Evolutionary conservation across 192 early-diverging fungal species (phyloP).

Genomic region (Rhizoclosmatium sp.): DNA sequence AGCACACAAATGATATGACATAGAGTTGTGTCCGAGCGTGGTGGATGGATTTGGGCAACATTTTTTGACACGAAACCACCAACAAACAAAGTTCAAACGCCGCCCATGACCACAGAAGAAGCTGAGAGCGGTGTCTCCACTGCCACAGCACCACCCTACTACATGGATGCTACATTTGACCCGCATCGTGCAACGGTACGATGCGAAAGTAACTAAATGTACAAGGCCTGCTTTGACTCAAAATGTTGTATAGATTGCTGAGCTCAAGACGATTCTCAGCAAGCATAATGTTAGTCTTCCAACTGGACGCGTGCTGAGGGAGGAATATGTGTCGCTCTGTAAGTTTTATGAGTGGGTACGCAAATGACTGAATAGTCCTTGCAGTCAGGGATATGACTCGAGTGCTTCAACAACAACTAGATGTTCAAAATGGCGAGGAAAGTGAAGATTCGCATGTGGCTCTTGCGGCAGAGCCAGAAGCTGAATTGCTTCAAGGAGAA

Average conservation of each 20-base stretch:
- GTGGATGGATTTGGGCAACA: slow-evolving; percentile 21
- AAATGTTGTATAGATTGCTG: slow-evolving; percentile 17
- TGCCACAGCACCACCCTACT: slow-evolving; percentile 16
- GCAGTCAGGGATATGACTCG: not conserved
- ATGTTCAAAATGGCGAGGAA: too few relatives aligned
- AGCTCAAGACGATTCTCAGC: slow-evolving; percentile 32
- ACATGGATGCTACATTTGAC: slow-evolving; percentile 5
- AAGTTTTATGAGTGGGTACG: not conserved
- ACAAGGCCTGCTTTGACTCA: not conserved
- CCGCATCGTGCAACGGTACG: slow-evolving; percentile 24
- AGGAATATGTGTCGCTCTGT: slow-evolving; percentile 33
- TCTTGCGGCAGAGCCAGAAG: slow-evolving; percentile 11
- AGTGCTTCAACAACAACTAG: not conserved
- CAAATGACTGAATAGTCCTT: not conserved
- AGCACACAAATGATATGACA: slow-evolving; percentile 66
- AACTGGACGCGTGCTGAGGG: slow-evolving; percentile 29
- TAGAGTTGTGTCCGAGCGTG: slow-evolving; percentile 68
- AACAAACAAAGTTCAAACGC: too few relatives aligned
- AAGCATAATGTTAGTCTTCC: slow-evolving; percentile 22
- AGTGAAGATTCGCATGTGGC: not conserved
- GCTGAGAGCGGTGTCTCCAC: too few relatives aligned
- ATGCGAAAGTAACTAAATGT: not conserved
- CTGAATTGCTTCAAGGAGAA: not conserved
- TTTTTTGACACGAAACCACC: too few relatives aligned
- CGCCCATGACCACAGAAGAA: too few relatives aligned